Evolutionary conservation across 139 green algal species (phyloP), one percentile per base, ranked within the genome.

Genomic region (Coelastrella sp.): DNA sequence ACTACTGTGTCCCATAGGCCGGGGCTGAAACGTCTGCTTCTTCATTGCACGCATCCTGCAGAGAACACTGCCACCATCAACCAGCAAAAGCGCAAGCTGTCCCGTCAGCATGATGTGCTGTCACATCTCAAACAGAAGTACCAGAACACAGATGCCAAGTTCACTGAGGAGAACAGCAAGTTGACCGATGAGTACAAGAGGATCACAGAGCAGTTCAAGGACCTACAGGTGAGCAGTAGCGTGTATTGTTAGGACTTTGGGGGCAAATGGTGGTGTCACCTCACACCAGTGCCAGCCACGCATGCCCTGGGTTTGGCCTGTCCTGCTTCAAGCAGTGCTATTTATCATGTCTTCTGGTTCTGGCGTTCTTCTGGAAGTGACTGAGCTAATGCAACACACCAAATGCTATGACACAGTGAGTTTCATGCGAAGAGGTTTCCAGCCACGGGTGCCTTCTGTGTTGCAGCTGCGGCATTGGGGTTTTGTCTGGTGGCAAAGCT

Each of bases 101-200:
- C 92, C 22, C 92, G 94, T 61, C 95, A 97, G 92, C 91, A 96
- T 32, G 96, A 98, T 85, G 91, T 97, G 71, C 95, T 98, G 57
- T 94, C 88, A 22, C 88, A 77, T 20, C 92, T 98, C 7, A 98
- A 97, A n/a, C 20, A 60, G 10, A 91, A 91, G 78, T 91, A 87
- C 22, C 47, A 77, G 5, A 60, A 58, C 66, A 79, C 23, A 16
- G 95, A 97, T 88, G 91, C 90, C 73, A 95, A 93, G 90, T 95
- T 92, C 88, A 75, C 91, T 5, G 95, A 97, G 74, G 95, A 97
- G 76, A 98, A 98, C 92, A 90, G 94, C 92, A 93, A 93, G 85
- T 92, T 98, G 65, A 98, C 95, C 8, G 95, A 97, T 23, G 97
- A 98, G 91, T 98, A 98, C 92, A 96, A 95, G 91, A 93, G 97